Evolutionary conservation across 2,329 filamentous ascomycete species (phyloP).

Genomic region (Alternaria sp.): DNA sequence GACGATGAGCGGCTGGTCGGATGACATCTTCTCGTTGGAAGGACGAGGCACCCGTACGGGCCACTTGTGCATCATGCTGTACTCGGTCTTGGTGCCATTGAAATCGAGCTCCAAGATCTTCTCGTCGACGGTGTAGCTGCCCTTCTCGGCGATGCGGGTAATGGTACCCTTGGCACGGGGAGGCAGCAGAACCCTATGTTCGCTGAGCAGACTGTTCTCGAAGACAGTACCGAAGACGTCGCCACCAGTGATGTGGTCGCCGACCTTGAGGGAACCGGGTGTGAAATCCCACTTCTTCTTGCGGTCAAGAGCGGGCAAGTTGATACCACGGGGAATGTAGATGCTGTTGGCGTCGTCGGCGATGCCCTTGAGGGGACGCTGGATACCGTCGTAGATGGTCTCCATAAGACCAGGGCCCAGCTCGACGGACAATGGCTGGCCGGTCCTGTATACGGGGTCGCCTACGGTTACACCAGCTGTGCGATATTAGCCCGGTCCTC

Average conservation of each 20-base stretch:
- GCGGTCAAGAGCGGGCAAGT: slow-evolving; percentile 85
- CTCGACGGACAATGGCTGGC: slow-evolving; percentile 96
- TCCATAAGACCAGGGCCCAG: slow-evolving; percentile 96
- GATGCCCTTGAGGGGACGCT: slow-evolving; percentile 89
- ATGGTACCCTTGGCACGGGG: slow-evolving; percentile 91
- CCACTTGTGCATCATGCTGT: slow-evolving; percentile 99
- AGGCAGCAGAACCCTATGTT: slow-evolving; percentile 91
- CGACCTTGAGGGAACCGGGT: slow-evolving; percentile 83
- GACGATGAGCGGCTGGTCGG: slow-evolving; percentile 90
- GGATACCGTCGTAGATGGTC: slow-evolving; percentile 99
- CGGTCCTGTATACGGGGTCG: slow-evolving; percentile 87
- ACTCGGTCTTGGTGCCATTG: slow-evolving; percentile 91
- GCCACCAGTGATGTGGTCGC: slow-evolving; percentile 95
- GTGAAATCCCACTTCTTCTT: slow-evolving; percentile 96
- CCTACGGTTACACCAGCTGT: slow-evolving; percentile 92
- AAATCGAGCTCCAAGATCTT: slow-evolving; percentile 97
- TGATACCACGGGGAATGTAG: slow-evolving; percentile 95
- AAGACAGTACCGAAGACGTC: slow-evolving; percentile 95
- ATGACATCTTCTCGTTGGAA: slow-evolving; percentile 87
- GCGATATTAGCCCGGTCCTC: slow-evolving; percentile 23
- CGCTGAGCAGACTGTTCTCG: slow-evolving; percentile 93
- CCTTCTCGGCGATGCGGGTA: slow-evolving; percentile 86
- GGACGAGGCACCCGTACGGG: slow-evolving; percentile 95
- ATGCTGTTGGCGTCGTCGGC: slow-evolving; percentile 80
- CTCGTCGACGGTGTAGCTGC: slow-evolving; percentile 91